Evolutionary conservation across 805 yeast genomes (phyloP), one percentile per base, ranked within the genome.

Genomic region (Starmerella sp.): DNA sequence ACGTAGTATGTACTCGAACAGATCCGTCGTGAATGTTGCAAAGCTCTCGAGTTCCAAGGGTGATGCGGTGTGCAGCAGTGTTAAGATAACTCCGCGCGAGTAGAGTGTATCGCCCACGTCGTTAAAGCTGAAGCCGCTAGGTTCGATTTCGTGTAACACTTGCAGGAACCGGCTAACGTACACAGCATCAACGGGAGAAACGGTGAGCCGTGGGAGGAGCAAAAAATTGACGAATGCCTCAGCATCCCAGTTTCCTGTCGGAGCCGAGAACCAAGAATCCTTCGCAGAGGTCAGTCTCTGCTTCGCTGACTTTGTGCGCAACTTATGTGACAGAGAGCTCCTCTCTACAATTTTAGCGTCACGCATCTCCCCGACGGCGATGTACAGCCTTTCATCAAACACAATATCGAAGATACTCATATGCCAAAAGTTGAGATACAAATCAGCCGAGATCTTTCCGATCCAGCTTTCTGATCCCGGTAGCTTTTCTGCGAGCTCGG

Each of bases 1-100:
- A 2, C 14, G 14, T 14, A 15, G 6, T 1, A 17, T 8, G 7
- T 14, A 30, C 32, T 48, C 47, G 13, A 53, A 30, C 15, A 54
- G 14, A 31, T 60, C 63, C 9, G 36, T 28, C 4, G 53, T 11
- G 34, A 60, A 56, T 29, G 50, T 31, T 3, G 57, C 57, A n/a
- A 50, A 53, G 44, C 62, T 60, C 43, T 60, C 62, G 7, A 54
- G 50, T 28, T 60, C 62, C 28, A 51, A 39, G 9, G 58, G 60
- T 2, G 63, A 51, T 2, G 55, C 53, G 1, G 46, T 29, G 10
- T 44, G 22, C 22, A 60, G 42, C 0, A 60, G 32, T 11, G 56
- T 30, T 10, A 60, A 45, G 2, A 60, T 30, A 1, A 34, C 51
- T 6, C 48, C 52, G 5, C 60, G 54, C 5, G 38, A 17, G 22